Conservation (phyloP, 2,329 filamentous ascomycete species). For the Myotisia sp. region DNA sequence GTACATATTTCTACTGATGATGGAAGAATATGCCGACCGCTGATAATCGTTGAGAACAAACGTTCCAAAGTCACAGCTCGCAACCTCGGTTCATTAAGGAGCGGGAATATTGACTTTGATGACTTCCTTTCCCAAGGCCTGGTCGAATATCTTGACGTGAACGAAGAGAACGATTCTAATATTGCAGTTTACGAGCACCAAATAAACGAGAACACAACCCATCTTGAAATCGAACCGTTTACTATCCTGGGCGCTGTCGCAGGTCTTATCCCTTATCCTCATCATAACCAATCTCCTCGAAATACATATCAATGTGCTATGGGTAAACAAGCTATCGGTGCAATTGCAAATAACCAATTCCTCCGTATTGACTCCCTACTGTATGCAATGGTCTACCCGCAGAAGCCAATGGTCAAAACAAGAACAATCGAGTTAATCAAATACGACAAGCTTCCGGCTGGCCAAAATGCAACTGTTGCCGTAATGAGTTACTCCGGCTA, state of each 20-base stretch:
- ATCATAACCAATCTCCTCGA: slow-evolving; percentile 96
- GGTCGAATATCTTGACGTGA: slow-evolving; percentile 93
- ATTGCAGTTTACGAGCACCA: slow-evolving; percentile 82
- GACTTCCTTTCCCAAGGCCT: slow-evolving; percentile 82
- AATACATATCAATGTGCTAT: slow-evolving; percentile 99
- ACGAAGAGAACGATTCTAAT: slow-evolving; percentile 93
- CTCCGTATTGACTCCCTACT: slow-evolving; percentile 90
- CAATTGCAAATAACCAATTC: slow-evolving; percentile 96
- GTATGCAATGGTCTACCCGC: slow-evolving; percentile 94
- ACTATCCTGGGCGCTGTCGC: slow-evolving; percentile 91
- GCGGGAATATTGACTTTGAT: slow-evolving; percentile 77
- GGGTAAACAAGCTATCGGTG: slow-evolving; percentile 99
- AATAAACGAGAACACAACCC: slow-evolving; percentile 70
- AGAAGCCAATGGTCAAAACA: slow-evolving; percentile 93
- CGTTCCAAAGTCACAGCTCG: slow-evolving; percentile 64
- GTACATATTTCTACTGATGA: slow-evolving; percentile 96
- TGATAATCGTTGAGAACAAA: slow-evolving; percentile 86
- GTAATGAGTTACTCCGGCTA: slow-evolving; percentile 99
- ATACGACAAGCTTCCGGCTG: slow-evolving; percentile 92
- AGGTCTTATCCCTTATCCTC: slow-evolving; percentile 90
- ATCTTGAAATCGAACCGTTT: slow-evolving; percentile 95
- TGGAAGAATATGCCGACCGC: slow-evolving; percentile 85
- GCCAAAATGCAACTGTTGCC: slow-evolving; percentile 91
- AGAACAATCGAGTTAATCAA: slow-evolving; percentile 93
- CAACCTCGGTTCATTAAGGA: slow-evolving; percentile 67